phyloP scores from a whole-genome alignment of 2,329 filamentous ascomycete species.

The Colletotrichum musicola region DNA sequence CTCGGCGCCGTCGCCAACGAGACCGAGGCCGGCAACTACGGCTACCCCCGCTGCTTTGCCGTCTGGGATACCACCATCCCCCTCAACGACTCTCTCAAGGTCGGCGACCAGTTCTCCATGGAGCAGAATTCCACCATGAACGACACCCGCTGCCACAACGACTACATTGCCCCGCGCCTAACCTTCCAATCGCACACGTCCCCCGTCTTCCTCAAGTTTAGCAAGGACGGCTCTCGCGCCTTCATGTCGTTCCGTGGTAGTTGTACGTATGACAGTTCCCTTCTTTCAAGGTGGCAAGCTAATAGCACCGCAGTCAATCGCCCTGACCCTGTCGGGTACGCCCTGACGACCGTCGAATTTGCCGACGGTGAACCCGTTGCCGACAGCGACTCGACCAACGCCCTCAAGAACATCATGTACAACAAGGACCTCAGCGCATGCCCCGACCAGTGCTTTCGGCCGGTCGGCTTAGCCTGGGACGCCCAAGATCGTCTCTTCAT shows the following conservation, averaged over 20 bases:
- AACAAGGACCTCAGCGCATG: conserved; percentile 67
- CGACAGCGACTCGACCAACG: conserved; percentile 56
- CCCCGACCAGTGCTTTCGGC: conserved; percentile 71
- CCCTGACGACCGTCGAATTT: conserved; percentile 57
- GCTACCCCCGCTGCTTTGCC: conserved; percentile 64
- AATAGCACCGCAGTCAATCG: conserved; percentile 52
- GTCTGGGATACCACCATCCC: conserved; percentile 68
- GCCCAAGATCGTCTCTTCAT: conserved; percentile 69
- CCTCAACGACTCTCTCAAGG: conserved; percentile 52
- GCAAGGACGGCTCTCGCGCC: conserved; percentile 66
- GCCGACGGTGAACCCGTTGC: conserved; percentile 56
- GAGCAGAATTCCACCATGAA: conserved; percentile 51
- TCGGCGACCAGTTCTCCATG: conserved; percentile 65
- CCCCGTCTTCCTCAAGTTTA: conserved; percentile 79
- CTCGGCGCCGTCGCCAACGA: conserved; percentile 68
- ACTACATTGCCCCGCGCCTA: conserved; percentile 65
- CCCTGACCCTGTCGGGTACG: conserved; percentile 60
- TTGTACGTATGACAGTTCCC: conserved; percentile 60
- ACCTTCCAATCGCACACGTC: conserved; percentile 75
- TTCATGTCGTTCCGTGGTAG: conserved; percentile 80
- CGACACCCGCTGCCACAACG: conserved; percentile 58
- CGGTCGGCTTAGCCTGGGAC: conserved; percentile 69
- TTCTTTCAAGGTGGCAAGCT: conserved; percentile 23
- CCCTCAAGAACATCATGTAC: conserved; percentile 65
- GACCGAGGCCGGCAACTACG: conserved; percentile 46